Evolutionary conservation across 257 asterid species (phyloP), one percentile per base, ranked within the genome.

Genomic region (Solanum pennellii): DNA sequence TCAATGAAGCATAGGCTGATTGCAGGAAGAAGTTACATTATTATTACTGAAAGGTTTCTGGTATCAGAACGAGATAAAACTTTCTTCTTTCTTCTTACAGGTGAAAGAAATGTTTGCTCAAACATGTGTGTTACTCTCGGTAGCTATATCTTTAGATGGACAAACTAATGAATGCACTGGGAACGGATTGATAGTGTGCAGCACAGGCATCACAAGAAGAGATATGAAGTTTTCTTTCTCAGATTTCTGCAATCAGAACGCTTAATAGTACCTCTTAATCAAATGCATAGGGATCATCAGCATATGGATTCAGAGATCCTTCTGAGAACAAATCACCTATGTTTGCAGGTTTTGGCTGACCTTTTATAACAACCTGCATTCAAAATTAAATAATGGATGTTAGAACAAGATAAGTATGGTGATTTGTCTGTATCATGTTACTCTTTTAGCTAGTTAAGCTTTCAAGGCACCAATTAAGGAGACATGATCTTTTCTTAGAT

Each of bases 281-380:
- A 91, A 97, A 97, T 77, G 98, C 97, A 90, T 94, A 97, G 65
- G 99, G 99, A 90, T 97, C 99, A 90, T 97, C 99, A 82, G 92
- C 96, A 88, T 97, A 97, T 66, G 99, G 99, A 90, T 97, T 95
- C 92, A 97, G 88, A 65, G 98, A 96, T 89, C 99, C 99, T 92
- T 97, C 99, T 12, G 98, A 90, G 91, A 97, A 97, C 92, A 97
- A 89, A 93, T 96, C 99, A 23, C 98, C 98, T 47, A 97, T 94
- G 90, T 94, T 94, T 87, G 98, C 92, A 87, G 96, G 94, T 60
- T 92, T 91, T 83, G 93, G 92, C 52, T 71, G 90, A 89, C n/a
- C 85, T 59, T 88, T 89, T 90, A 89, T 94, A 65, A 86, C 87
- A 83, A 87, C 93, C 99, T 97, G 90, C 87, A 69, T 59, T 35